Conservation (phyloP, 352 stramenopile species). For the Phytophthora vignae region DNA sequence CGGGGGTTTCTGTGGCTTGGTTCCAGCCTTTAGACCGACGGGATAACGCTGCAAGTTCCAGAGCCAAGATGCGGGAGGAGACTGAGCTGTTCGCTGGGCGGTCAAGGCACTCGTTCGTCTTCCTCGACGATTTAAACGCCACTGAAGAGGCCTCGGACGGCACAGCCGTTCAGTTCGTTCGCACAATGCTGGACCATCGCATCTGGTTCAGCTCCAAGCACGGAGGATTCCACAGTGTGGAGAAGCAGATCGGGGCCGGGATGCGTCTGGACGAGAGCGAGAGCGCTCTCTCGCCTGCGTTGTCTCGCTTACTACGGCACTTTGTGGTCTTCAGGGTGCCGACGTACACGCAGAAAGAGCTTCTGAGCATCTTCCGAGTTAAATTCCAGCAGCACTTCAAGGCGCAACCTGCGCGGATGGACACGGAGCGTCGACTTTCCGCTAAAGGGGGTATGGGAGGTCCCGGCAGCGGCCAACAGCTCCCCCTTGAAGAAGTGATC, state of each 20-base stretch:
- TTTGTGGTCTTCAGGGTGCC: conserved; percentile 59
- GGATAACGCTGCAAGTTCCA: conserved; percentile 5
- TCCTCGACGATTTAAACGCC: conserved; percentile 61
- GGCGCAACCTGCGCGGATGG: background rate
- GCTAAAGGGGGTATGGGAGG: conserved; percentile 14
- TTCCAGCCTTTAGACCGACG: conserved; percentile 35
- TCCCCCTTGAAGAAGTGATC: conserved; percentile 54
- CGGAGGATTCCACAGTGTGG: conserved; percentile 33
- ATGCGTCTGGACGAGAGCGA: conserved; percentile 36
- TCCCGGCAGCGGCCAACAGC: conserved; percentile 18
- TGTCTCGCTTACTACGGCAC: conserved; percentile 53
- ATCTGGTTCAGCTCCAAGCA: conserved; percentile 45
- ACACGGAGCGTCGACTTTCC: conserved; percentile 6
- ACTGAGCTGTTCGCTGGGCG: conserved; percentile 43
- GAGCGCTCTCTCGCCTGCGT: background rate
- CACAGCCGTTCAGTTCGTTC: conserved; percentile 50
- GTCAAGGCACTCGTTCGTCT: conserved; percentile 48
- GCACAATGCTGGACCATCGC: conserved; percentile 58
- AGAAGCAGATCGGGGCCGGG: conserved; percentile 50
- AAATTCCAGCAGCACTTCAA: conserved; percentile 51
- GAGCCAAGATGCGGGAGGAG: conserved; percentile 47
- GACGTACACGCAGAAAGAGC: conserved; percentile 50
- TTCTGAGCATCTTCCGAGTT: conserved; percentile 58
- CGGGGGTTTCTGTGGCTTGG: conserved; percentile 48
- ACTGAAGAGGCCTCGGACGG: conserved; percentile 12